Evolutionary conservation across 2,329 filamentous ascomycete genomes (phyloP), one percentile per base, ranked within the genome.

Genomic region (Calonectria crousiana): DNA sequence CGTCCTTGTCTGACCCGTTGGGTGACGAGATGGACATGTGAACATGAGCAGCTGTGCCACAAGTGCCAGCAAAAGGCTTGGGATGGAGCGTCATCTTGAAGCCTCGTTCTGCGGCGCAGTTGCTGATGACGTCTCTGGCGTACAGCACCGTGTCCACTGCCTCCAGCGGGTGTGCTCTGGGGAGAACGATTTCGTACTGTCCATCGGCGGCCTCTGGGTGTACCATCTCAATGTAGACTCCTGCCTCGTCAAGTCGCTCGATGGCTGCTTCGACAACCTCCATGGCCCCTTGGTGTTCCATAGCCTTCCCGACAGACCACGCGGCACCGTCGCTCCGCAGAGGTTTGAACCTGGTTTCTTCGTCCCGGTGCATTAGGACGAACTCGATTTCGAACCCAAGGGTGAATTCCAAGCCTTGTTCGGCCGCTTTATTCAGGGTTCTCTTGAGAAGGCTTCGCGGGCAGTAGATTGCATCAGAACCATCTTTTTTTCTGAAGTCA

Each of bases 351-450:
- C 82, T 79, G 5, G 84, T 82, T 2, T 81, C 76, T 13, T 81
- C 77, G 1, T 77, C 74, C 6, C 88, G 88, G 51, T 88, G 88
- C 76, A 96, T 86, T 76, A 97, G 92, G 1, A 94, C 88, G 13
- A 97, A 90, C 83, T 97, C 95, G 51, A 97, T 91, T 83, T 98
- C 95, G 77, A 97, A 97, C 0, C 95, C 95, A 20, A 95, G 84
- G 0, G 93, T 86, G 62, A 95, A 91, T 4, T 87, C 84, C 3
- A 95, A 86, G 1, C 88, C 87, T 47, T 90, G 86, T 2, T 84
- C 78, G 14, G 88, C 84, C 0, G 93, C 89, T 8, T 85, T 84
- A 0, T 88, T 85, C 1, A 93, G 81, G 0, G 92, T 86, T 4
- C 84, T 86, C 69, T 90, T 85, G 69, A 97, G 86, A 71, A 93